Base-by-base conservation (phyloP, 1,284 basidiomycete genomes). In the Tilletia indica region DNA sequence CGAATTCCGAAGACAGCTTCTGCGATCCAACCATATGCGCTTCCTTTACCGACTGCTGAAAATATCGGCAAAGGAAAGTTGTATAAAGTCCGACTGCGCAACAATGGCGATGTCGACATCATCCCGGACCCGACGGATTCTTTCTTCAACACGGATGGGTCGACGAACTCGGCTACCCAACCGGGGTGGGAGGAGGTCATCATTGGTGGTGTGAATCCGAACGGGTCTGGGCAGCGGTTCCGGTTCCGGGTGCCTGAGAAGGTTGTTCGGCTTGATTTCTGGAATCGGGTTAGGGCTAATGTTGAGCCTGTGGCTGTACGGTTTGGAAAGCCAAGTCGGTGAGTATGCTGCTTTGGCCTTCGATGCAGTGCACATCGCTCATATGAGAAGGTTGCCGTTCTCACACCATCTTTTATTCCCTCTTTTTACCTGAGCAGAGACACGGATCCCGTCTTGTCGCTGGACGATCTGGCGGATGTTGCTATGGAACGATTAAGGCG, bases 171-270 rank as follows among this genome's bases (percentile, higher is more conserved):
- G 61, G 61, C 61, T 2, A 64, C 31, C 36, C 36, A 19, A 16
- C 12, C 61, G 19, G 61, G 61, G 6, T 64, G 61, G 68, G 76
- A 83, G 69, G 87, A 87, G 68, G 85, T 87, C 68, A 78, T 86
- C 61, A 78, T 86, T 3, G 61, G 61, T 14, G 61, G 61, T 16
- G 38, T 21, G 12, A 64, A 64, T 39, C 36, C 61, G n/a, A 67
- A 47, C 6, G 66, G 66, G 21, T 21, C 42, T 42, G 8, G 73
- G 71, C 19, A 70, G 39, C 74, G 73, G 64, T 89, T 93, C 73
- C 89, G 91, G 68, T 98, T 95, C 85, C 88, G 94, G 76, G 90
- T 99, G n/a, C 96, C 96, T 1, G 97, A 99, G 84, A 89, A 90
- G 75, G 88, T 94, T 66, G 92, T 99, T 75, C 88, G 92, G 69